Conservation (phyloP, 2,329 filamentous ascomycete species). For the Phaeosphaeriaceae sp. region DNA sequence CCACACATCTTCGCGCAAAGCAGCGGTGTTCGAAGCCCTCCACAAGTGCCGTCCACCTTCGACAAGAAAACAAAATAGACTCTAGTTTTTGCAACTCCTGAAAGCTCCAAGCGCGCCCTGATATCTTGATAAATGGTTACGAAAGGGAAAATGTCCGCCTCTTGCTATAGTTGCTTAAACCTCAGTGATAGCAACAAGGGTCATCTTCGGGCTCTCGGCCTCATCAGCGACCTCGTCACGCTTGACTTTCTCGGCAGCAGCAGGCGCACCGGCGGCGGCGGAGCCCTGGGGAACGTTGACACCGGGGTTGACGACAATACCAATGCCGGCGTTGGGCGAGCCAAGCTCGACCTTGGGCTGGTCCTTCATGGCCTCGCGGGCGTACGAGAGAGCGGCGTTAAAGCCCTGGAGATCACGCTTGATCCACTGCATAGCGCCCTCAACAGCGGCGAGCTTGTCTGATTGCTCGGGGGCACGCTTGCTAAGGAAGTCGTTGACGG, state of each 20-base stretch:
- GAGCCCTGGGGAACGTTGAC: constrained; percentile 47
- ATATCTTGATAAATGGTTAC: constrained; percentile 7
- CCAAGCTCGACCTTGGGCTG: constrained; percentile 59
- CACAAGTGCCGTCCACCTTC: background rate
- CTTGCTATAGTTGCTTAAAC: constrained; percentile 30
- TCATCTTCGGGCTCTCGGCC: constrained; percentile 46
- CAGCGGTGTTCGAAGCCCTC: constrained; percentile 9
- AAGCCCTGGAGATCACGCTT: constrained; percentile 60
- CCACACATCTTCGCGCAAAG: constrained; percentile 3
- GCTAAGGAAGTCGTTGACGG: constrained; percentile 30
- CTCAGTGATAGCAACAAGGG: constrained; percentile 49
- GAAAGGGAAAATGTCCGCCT: constrained; percentile 1
- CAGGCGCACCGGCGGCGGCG: constrained; percentile 43
- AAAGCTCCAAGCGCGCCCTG: background rate
- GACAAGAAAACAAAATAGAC: constrained; percentile 3
- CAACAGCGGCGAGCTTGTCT: constrained; percentile 38
- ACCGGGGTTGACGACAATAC: constrained; percentile 47
- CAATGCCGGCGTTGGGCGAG: constrained; percentile 54
- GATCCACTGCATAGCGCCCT: constrained; percentile 47
- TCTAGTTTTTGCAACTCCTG: constrained; percentile 5
- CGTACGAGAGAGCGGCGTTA: constrained; percentile 56
- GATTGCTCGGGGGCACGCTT: constrained; percentile 32
- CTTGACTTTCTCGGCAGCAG: constrained; percentile 26
- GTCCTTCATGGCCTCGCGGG: constrained; percentile 56
- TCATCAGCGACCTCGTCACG: constrained; percentile 36